A percentile compares a stretch with the other conserved stretches of the same genome.
phyloP scores from a whole-genome alignment of 2,329 filamentous ascomycete species.

The Colletotrichum falcatum region DNA sequence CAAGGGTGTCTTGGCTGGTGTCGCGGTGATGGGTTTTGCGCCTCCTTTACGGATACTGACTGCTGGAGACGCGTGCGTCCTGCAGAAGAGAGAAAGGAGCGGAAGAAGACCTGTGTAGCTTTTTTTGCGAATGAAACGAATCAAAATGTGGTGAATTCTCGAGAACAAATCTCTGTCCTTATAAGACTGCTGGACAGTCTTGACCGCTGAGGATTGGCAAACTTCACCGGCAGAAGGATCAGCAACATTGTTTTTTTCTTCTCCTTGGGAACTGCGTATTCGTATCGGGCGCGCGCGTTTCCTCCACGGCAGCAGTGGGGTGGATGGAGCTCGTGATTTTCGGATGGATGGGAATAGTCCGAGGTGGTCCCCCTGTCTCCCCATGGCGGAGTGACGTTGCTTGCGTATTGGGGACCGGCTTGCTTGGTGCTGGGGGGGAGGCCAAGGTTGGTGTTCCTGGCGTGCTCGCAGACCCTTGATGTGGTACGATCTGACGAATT shows the following conservation, averaged over 20 bases:
- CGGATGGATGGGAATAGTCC: background rate
- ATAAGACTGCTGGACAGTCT: background rate
- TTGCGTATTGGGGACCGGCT: background rate
- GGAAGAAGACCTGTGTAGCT: too few species aligned
- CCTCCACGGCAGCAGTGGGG: background rate
- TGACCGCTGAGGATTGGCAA: background rate
- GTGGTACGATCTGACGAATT: background rate
- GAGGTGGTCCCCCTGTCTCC: background rate
- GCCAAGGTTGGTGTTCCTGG: background rate
- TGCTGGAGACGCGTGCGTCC: background rate
- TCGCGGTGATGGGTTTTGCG: background rate
- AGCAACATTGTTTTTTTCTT: background rate
- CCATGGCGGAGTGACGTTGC: background rate
- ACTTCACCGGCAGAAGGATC: background rate
- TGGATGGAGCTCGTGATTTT: background rate
- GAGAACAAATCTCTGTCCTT: background rate
- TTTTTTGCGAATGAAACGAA: background rate
- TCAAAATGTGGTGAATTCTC: too few species aligned
- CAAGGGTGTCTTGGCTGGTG: background rate
- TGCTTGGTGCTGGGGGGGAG: too few species aligned
- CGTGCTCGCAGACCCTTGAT: background rate
- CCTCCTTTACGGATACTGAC: background rate
- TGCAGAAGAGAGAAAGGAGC: background rate
- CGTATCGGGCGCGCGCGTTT: background rate
- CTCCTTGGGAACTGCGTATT: background rate